A percentile compares a stretch with the other conserved stretches of the same genome.
phyloP scores from a whole-genome alignment of 2,329 filamentous ascomycete species.

The Botryotinia convoluta region DNA sequence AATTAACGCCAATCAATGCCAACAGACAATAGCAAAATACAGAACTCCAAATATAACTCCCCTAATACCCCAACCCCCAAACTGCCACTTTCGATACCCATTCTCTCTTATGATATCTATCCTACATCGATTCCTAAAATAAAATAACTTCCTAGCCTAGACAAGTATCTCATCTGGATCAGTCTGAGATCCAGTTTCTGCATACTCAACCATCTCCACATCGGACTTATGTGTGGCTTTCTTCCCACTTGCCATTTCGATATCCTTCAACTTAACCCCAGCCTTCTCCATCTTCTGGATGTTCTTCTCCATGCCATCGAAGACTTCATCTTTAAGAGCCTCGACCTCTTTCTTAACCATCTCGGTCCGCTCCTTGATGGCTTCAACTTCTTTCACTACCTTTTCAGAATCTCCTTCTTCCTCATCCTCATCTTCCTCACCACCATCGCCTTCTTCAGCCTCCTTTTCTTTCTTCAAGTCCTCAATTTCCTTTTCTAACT shows the following conservation, averaged over 20 bases:
- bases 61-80: not conserved
- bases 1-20: not conserved
- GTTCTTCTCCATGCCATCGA: not conserved
- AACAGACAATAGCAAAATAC: not conserved
- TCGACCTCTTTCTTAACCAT: not conserved
- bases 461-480: conserved; percentile 23
- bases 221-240: not conserved
- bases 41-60: not conserved
- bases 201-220: not conserved
- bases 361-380: not conserved
- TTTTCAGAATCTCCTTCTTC: not conserved
- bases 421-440: not conserved
- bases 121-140: not conserved
- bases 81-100: not conserved
- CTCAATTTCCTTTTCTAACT: conserved; percentile 24
- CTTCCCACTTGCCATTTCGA: not conserved
- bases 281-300: not conserved
- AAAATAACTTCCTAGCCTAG: not conserved
- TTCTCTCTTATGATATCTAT: not conserved
- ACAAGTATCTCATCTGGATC: not conserved
- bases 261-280: conserved; percentile 7
- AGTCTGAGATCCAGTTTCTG: conserved; percentile 4
- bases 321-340: not conserved
- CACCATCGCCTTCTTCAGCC: conserved; percentile 4
- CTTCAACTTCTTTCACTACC: not conserved